These are phyloP conservation scores for Plectosphaerella cucumerina DNA, from an alignment of 2,329 filamentous ascomycete species.

Conservation along the genomic window DNA sequence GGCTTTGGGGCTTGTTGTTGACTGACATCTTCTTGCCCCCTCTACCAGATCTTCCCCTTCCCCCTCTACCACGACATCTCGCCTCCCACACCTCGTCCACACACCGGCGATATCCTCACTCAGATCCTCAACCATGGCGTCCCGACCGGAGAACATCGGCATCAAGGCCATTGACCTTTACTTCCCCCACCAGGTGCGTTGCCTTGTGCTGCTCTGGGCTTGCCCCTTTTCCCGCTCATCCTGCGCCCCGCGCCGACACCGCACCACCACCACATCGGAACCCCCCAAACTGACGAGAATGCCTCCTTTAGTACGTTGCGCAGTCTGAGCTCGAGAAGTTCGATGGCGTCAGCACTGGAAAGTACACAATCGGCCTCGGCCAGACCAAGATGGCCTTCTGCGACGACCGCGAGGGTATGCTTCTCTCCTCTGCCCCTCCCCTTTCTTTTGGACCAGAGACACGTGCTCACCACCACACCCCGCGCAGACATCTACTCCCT, in stretches of 20 bases:
- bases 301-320: constrained; percentile 68
- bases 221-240: constrained; percentile 1
- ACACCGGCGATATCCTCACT: not conserved
- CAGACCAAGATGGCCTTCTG: constrained; percentile 93
- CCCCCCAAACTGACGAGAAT: constrained; percentile 8
- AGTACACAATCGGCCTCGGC: constrained; percentile 88
- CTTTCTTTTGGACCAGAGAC: not conserved
- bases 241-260: constrained; percentile 13
- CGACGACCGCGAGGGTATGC: constrained; percentile 79
- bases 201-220: not conserved
- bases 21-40: constrained; percentile 4
- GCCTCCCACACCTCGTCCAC: not conserved
- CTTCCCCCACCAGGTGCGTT: constrained; percentile 77
- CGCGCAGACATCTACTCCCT: constrained; percentile 79
- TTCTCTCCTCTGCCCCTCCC: constrained; percentile 1
- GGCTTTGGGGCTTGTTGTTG: not conserved
- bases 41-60: not conserved
- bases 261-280: constrained; percentile 5
- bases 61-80: not conserved
- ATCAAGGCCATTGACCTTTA: constrained; percentile 93
- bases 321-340: constrained; percentile 81
- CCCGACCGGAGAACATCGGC: constrained; percentile 81
- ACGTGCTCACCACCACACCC: constrained; percentile 12
- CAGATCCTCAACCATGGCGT: constrained; percentile 55
- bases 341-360: constrained; percentile 76